Percentiles rank a stretch among this genome's conserved stretches.
Evolutionary conservation across 2,329 filamentous ascomycete genomes (phyloP).

Genomic region (Arachnopeziza araneosa): DNA sequence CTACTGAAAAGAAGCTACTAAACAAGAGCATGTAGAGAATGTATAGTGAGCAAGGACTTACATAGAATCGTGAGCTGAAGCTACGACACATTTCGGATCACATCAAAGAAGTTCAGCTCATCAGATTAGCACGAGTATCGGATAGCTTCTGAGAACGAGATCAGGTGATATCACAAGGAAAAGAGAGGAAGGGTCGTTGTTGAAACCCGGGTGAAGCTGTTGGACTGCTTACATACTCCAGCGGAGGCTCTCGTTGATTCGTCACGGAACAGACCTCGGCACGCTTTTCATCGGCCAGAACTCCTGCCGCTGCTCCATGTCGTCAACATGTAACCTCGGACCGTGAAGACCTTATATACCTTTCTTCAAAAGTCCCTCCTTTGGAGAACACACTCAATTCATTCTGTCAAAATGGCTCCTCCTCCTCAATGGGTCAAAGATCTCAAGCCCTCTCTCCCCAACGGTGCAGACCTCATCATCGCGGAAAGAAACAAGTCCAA

Average conservation of each 20-base stretch:
- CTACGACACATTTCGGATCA: too few species aligned
- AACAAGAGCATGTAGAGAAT: too few species aligned
- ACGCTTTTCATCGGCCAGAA: neutral
- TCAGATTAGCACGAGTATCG: too few species aligned
- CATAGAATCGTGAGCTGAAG: too few species aligned
- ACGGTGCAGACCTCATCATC: constrained; percentile 64
- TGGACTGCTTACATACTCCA: too few species aligned
- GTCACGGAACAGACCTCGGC: constrained; percentile 7
- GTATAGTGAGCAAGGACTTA: too few species aligned
- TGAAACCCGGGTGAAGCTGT: too few species aligned
- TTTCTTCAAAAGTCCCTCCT: neutral
- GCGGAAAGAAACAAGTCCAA: constrained; percentile 63
- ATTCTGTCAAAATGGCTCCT: constrained; percentile 24
- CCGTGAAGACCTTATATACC: neutral
- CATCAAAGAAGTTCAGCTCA: too few species aligned
- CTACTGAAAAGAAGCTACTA: too few species aligned
- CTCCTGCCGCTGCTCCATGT: neutral
- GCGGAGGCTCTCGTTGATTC: neutral
- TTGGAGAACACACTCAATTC: neutral
- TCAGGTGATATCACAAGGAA: too few species aligned
- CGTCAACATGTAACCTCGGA: neutral
- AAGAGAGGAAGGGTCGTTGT: too few species aligned
- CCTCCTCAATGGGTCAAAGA: constrained; percentile 56
- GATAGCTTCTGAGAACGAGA: too few species aligned
- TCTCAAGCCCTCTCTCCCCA: constrained; percentile 59